Evolutionary conservation across 2,329 filamentous ascomycete genomes (phyloP), one percentile per base, ranked within the genome.

Genomic region (Keithomyces neogunnii): DNA sequence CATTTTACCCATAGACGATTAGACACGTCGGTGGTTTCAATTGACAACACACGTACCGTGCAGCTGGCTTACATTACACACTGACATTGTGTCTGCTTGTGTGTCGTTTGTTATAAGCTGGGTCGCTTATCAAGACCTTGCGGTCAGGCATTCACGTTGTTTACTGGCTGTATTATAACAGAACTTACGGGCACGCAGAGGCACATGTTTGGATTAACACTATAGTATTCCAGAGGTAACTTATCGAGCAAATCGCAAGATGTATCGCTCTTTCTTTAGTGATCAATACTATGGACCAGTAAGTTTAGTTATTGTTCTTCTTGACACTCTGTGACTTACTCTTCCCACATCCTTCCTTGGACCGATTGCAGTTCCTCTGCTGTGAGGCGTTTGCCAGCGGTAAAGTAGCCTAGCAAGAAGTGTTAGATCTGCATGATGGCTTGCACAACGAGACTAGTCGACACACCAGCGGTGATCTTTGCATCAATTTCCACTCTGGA

Each of bases 401-500:
- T 96, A 67, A 96, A 86, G 63, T 86, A 85, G 50, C 82, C 82
- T 82, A 59, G 33, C 10, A n/a, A 11, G 6, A 44, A 11, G 5
- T 30, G 40, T 44, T 11, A 44, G 40, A 47, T 29, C 3, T 46
- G 19, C 29, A 26, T 19, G 33, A 31, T 2, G n/a, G 4, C 45
- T 28, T 29, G 3, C 26, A 3, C 6, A 28, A 13, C 5, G 10
- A 2, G 38, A 40, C 8, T 35, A 8, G 39, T 35, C 11, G 51
- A 72, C 82, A 70, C 72, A 89, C 87, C 93, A 54, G 92, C 90
- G 60, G 92, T 93, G 65, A 97, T 96, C 75, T 97, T 97, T 53
- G 93, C 93, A 69, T 97, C 93, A 63, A 97, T 99, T 69, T 99
- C 93, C n/a, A 97, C 93, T 58, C 92, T 79, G 49, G 90, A 95